These are phyloP conservation scores for Haplosporangium sp. DNA, from an alignment of 371 early-diverging fungal species.

Conservation along the genomic window DNA sequence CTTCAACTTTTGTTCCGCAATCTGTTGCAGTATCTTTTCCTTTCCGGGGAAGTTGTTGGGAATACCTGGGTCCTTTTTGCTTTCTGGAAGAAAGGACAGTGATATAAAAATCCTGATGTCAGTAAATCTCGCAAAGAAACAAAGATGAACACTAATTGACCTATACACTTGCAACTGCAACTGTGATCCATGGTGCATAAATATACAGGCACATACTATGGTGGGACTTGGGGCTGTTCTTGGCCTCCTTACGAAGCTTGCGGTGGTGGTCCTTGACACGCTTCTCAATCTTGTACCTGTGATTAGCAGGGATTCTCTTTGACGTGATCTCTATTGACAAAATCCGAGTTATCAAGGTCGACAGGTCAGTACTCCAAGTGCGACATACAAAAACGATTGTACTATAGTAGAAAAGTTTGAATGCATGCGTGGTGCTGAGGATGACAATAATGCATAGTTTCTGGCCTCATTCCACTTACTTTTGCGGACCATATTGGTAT, in stretches of 20 bases:
- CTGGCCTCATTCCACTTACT: constrained; percentile 14
- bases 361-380: no score
- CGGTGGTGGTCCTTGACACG: constrained; percentile 81
- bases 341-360: no score
- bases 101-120: neutral
- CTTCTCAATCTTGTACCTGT: constrained; percentile 81
- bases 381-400: neutral
- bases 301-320: constrained; percentile 76
- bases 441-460: no score
- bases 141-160: no score
- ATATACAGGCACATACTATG: constrained; percentile 55
- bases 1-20: constrained; percentile 62
- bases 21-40: constrained; percentile 83
- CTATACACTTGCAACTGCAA: no score
- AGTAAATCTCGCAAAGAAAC: no score
- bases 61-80: constrained; percentile 95
- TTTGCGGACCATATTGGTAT: constrained; percentile 30
- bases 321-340: constrained; percentile 56
- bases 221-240: constrained; percentile 67
- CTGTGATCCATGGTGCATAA: neutral
- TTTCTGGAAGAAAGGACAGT: constrained; percentile 37
- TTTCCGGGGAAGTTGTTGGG: constrained; percentile 91
- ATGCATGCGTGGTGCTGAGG: neutral
- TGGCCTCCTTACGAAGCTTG: constrained; percentile 78
- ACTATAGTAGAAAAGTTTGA: neutral